A percentile compares a stretch with the other conserved stretches of the same genome.
These are phyloP conservation scores for Zizania latifolia DNA, from an alignment of 176 grass and related monocot species.

Conservation along the genomic window DNA sequence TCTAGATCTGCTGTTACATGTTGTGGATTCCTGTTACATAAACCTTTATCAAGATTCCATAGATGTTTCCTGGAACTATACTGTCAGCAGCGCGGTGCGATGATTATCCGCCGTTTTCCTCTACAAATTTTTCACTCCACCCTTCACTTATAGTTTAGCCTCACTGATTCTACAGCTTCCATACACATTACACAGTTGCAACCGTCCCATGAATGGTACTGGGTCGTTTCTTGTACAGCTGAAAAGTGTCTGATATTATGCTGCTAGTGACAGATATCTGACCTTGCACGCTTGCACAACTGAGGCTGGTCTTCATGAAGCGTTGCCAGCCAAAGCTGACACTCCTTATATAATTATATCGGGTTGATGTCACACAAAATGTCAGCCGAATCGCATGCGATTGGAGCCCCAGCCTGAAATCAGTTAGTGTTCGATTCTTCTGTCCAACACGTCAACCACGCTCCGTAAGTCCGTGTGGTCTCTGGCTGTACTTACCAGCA, in stretches of 20 bases:
- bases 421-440: neutral
- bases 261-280: neutral
- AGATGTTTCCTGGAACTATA: neutral
- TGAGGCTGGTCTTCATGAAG: neutral
- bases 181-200: neutral
- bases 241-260: no score
- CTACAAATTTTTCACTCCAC: no score
- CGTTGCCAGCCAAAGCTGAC: neutral
- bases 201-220: neutral
- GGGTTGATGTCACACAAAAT: neutral
- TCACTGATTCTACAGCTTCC: neutral
- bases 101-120: no score
- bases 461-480: no score
- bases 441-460: neutral
- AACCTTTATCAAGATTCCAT: constrained; percentile 1
- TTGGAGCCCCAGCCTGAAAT: neutral
- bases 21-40: neutral
- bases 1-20: constrained; percentile 11
- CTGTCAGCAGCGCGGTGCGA: neutral
- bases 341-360: neutral
- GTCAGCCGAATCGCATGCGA: neutral
- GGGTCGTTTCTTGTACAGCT: neutral
- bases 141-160: no score
- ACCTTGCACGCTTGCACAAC: neutral
- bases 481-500: neutral